phyloP scores from a whole-genome alignment of 495 filamentous ascomycete species.

The Aspergillus affinis region DNA sequence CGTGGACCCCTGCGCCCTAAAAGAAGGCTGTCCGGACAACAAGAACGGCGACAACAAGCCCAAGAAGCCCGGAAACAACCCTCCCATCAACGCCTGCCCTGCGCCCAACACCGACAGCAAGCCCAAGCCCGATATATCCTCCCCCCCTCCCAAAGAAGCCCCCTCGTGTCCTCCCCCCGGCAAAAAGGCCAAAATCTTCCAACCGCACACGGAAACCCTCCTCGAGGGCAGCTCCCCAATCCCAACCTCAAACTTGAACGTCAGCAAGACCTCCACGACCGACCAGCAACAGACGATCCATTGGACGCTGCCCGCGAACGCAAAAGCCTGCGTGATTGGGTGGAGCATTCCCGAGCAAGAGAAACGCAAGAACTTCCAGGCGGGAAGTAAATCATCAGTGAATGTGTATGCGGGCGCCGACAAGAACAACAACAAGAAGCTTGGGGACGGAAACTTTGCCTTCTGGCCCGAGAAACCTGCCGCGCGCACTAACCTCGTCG shows the following conservation, averaged over 20 bases:
- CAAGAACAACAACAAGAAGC: neutral
- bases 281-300: conserved; percentile 2
- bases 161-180: neutral
- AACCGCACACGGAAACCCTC: conserved; percentile 2
- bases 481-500: neutral
- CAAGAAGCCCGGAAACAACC: neutral
- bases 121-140: too few species aligned
- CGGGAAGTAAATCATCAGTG: conserved; percentile 8
- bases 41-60: neutral
- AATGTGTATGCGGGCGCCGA: neutral
- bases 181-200: neutral
- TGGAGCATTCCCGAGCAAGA: conserved; percentile 2
- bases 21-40: conserved; percentile 3
- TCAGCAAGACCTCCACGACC: conserved; percentile 1
- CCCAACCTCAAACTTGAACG: conserved; percentile 8
- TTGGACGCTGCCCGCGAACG: conserved; percentile 1
- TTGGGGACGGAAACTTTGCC: conserved; percentile 3
- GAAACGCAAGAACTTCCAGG: conserved; percentile 6
- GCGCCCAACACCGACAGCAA: neutral
- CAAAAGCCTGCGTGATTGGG: neutral
- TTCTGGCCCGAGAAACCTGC: conserved; percentile 1
- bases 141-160: too few species aligned
- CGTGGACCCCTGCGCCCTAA: conserved; percentile 10
- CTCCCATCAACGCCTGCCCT: too few species aligned
- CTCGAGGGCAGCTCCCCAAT: neutral